Evolutionary conservation across 192 early-diverging fungal genomes (phyloP).

Genomic region (Coemansia sp.): DNA sequence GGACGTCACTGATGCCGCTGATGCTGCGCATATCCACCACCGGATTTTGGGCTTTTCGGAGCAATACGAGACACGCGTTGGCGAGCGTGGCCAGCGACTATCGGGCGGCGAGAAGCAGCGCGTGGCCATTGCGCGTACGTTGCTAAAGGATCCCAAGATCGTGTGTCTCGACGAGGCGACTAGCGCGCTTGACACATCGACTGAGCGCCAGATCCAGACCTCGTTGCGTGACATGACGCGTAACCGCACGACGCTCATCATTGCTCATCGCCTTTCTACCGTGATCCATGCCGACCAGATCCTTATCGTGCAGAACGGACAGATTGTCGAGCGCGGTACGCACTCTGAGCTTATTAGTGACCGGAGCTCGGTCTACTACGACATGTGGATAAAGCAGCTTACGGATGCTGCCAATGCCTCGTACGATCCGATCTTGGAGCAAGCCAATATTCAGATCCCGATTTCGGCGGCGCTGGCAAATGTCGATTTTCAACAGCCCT

Average conservation of each 20-base stretch:
- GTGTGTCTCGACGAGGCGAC: conserved; percentile 94
- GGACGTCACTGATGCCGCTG: conserved; percentile 72
- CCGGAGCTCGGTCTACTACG: conserved; percentile 67
- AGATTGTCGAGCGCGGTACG: conserved; percentile 79
- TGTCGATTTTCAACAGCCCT: neutral
- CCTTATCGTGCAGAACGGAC: conserved; percentile 80
- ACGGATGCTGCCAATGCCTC: conserved; percentile 57
- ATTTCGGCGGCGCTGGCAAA: conserved; percentile 24
- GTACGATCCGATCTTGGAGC: conserved; percentile 38
- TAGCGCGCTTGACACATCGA: conserved; percentile 80
- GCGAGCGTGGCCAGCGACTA: conserved; percentile 87
- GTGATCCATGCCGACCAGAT: conserved; percentile 86
- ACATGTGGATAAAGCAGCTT: conserved; percentile 93
- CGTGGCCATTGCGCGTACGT: conserved; percentile 87
- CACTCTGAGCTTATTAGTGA: conserved; percentile 74
- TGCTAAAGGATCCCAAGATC: conserved; percentile 89
- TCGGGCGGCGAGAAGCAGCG: conserved; percentile 95
- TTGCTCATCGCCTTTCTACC: conserved; percentile 85
- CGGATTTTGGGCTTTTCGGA: conserved; percentile 75
- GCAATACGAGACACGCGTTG: conserved; percentile 83
- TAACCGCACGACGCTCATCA: conserved; percentile 83
- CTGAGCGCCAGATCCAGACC: conserved; percentile 89
- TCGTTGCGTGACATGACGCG: conserved; percentile 75
- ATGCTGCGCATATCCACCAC: conserved; percentile 75
- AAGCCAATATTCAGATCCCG: conserved; percentile 18